phyloP scores from a whole-genome alignment of 148 eudicot species.

The Rheum nobile region DNA sequence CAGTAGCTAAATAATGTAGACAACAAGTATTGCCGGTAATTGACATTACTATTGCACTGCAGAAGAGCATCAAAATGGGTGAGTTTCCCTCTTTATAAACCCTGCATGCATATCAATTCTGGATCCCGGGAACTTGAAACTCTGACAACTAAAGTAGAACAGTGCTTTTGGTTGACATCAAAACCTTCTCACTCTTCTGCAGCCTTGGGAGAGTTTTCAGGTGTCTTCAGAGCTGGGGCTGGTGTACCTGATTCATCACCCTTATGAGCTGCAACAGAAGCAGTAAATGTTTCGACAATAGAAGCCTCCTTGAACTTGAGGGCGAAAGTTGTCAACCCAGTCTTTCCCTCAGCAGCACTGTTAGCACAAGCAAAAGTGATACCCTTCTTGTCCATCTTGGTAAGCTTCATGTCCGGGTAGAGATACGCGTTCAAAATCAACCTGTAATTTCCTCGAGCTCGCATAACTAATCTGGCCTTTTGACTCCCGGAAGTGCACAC shows the following conservation, averaged over 20 bases:
- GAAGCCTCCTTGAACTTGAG: slow-evolving; percentile 80
- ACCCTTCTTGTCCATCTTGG: slow-evolving; percentile 92
- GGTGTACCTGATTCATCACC: slow-evolving; percentile 15
- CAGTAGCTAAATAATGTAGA: background rate
- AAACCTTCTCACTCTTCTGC: slow-evolving; percentile 22
- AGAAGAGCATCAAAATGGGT: background rate
- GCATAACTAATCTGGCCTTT: slow-evolving; percentile 85
- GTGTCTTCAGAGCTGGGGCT: slow-evolving; percentile 35
- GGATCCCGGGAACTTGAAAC: background rate
- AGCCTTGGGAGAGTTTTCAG: slow-evolving; percentile 76
- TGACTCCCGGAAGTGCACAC: slow-evolving; percentile 36
- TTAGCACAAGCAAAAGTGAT: slow-evolving; percentile 88
- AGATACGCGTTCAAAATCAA: slow-evolving; percentile 78
- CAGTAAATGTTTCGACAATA: slow-evolving; percentile 55
- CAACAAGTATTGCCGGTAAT: background rate
- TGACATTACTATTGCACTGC: background rate
- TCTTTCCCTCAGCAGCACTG: slow-evolving; percentile 58
- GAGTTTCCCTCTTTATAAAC: background rate
- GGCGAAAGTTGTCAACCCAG: slow-evolving; percentile 68
- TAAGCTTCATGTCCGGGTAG: slow-evolving; percentile 80
- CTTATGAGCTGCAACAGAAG: slow-evolving; percentile 52
- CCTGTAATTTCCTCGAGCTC: slow-evolving; percentile 75
- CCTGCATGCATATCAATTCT: background rate
- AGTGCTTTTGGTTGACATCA: background rate
- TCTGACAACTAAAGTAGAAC: background rate